These are phyloP conservation scores for Aureobasidium sp. DNA, from an alignment of 2,329 filamentous ascomycete genomes.

Conservation along the genomic window DNA sequence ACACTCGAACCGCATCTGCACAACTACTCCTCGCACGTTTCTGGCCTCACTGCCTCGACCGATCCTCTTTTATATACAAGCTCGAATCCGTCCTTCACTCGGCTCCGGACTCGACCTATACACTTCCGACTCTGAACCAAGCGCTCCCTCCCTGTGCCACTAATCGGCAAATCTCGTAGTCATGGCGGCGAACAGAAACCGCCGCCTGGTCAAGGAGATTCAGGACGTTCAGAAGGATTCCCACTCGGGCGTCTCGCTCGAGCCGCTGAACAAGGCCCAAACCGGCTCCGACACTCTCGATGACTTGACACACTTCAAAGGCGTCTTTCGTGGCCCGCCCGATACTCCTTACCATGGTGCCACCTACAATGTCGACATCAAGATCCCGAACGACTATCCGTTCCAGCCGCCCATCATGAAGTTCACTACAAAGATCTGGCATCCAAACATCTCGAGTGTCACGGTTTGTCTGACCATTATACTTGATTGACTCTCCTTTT, in stretches of 20 bases:
- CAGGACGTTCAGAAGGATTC: slow-evolving; percentile 67
- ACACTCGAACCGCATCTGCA: neutral
- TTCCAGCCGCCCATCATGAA: slow-evolving; percentile 89
- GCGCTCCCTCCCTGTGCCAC: neutral
- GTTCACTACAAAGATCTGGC: slow-evolving; percentile 92
- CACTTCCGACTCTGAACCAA: neutral
- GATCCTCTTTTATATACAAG: neutral
- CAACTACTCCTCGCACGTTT: too few relatives aligned
- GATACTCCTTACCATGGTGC: slow-evolving; percentile 92
- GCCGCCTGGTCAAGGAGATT: slow-evolving; percentile 68
- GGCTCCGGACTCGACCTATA: slow-evolving; percentile 13
- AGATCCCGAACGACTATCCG: slow-evolving; percentile 81
- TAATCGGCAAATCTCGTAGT: too few relatives aligned
- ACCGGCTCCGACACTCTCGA: slow-evolving; percentile 48
- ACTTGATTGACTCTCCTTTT: neutral
- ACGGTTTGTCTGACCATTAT: slow-evolving; percentile 53
- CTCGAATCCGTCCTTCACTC: neutral
- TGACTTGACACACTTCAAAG: slow-evolving; percentile 75
- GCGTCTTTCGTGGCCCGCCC: slow-evolving; percentile 73
- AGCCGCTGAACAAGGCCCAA: slow-evolving; percentile 33
- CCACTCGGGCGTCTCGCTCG: slow-evolving; percentile 67
- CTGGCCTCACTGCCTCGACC: neutral
- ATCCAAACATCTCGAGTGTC: slow-evolving; percentile 91
- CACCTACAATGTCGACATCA: slow-evolving; percentile 73
- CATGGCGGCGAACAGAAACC: slow-evolving; percentile 51